phyloP scores from a whole-genome alignment of 2,329 filamentous ascomycete species.

The Torrubiella hemipterigena region DNA sequence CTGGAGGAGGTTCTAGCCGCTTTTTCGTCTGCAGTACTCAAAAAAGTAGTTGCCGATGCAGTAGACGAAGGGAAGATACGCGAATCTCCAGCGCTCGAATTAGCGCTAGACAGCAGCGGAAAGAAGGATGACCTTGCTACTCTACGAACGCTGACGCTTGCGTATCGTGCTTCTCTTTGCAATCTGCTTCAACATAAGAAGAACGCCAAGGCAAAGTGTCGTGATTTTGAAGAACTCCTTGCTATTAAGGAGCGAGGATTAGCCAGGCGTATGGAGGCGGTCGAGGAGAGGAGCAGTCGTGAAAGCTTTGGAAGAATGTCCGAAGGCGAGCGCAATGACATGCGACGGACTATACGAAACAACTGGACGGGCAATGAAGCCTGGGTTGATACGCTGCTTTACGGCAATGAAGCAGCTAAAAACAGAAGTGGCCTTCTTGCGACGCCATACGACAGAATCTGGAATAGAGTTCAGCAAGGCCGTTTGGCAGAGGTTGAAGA shows the following conservation, averaged over 20 bases:
- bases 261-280: slow-evolving; percentile 36
- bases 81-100: slow-evolving; percentile 35
- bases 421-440: slow-evolving; percentile 50
- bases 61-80: slow-evolving; percentile 23
- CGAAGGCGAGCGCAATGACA: slow-evolving; percentile 29
- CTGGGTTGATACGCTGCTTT: slow-evolving; percentile 60
- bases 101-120: slow-evolving; percentile 48
- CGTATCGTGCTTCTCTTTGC: slow-evolving; percentile 58
- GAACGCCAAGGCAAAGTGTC: slow-evolving; percentile 44
- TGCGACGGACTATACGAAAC: slow-evolving; percentile 50
- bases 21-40: slow-evolving; percentile 75
- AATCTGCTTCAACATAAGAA: slow-evolving; percentile 47
- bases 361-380: slow-evolving; percentile 71
- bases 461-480: slow-evolving; percentile 52
- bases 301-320: slow-evolving; percentile 20
- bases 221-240: slow-evolving; percentile 53
- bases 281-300: slow-evolving; percentile 16
- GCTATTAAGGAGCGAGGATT: slow-evolving; percentile 49
- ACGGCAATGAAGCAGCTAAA: slow-evolving; percentile 46
- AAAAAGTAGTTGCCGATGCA: slow-evolving; percentile 45
- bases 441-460: slow-evolving; percentile 57
- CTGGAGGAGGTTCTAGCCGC: slow-evolving; percentile 75
- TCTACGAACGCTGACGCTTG: slow-evolving; percentile 57
- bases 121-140: slow-evolving; percentile 40
- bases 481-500: slow-evolving; percentile 44